Conservation (phyloP, 345 rosid species). For the Lepidium aucheri region DNA sequence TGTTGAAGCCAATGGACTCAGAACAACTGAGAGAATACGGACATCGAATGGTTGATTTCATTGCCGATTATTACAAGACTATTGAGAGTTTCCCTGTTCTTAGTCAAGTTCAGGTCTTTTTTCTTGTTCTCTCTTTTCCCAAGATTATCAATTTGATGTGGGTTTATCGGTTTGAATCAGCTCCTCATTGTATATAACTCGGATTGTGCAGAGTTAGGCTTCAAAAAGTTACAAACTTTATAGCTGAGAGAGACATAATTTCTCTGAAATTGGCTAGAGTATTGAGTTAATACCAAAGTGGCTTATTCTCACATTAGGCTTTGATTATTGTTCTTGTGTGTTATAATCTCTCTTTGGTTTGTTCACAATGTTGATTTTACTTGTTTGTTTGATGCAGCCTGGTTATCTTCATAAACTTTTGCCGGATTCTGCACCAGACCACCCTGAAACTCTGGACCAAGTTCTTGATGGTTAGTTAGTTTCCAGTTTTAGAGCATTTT, state of each 20-base stretch:
- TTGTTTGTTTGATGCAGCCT: slow-evolving; percentile 57
- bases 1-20: slow-evolving; percentile 57
- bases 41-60: slow-evolving; percentile 85
- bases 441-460: slow-evolving; percentile 62
- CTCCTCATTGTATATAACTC: neutral
- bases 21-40: slow-evolving; percentile 68
- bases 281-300: no score
- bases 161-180: neutral
- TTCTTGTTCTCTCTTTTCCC: neutral
- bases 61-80: slow-evolving; percentile 81
- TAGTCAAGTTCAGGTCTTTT: slow-evolving; percentile 71
- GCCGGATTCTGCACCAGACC: slow-evolving; percentile 72
- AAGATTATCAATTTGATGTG: neutral
- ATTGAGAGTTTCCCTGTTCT: slow-evolving; percentile 79
- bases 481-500: neutral
- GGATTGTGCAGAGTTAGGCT: neutral
- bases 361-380: no score
- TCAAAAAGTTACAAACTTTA: neutral
- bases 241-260: neutral
- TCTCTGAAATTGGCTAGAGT: neutral
- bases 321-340: no score
- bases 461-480: slow-evolving; percentile 65
- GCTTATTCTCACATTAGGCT: no score
- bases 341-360: no score
- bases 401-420: slow-evolving; percentile 68